phyloP scores from a whole-genome alignment of 768 basidiomycete species.

The Boletus sensibilis region DNA sequence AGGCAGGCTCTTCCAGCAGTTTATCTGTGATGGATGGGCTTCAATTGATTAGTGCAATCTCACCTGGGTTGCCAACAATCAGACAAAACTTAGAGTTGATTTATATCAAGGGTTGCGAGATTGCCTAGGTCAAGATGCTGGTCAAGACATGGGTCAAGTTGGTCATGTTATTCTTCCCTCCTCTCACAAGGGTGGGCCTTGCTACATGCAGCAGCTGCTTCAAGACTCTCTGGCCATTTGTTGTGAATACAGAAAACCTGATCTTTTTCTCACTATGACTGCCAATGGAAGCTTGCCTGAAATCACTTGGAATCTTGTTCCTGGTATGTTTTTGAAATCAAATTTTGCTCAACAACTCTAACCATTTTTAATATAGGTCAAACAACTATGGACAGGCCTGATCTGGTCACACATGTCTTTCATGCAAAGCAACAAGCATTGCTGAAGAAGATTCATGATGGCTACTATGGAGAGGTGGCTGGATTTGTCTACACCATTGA shows the following conservation, averaged over 20 bases:
- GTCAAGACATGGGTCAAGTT: neutral
- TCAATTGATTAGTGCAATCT: no score
- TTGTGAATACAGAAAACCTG: conserved; percentile 34
- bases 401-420: conserved; percentile 48
- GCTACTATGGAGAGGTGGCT: conserved; percentile 41
- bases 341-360: no score
- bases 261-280: conserved; percentile 55
- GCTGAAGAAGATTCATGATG: conserved; percentile 36
- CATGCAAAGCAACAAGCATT: conserved; percentile 39
- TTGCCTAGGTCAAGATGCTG: neutral
- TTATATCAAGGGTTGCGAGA: no score
- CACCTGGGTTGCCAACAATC: no score
- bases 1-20: no score
- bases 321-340: no score
- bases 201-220: conserved; percentile 42
- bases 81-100: no score
- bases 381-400: conserved; percentile 42
- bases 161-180: conserved; percentile 29
- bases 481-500: conserved; percentile 53
- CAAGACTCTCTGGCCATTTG: conserved; percentile 50
- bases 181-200: conserved; percentile 39
- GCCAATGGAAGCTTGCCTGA: conserved; percentile 52
- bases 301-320: conserved; percentile 36
- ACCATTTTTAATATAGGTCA: conserved; percentile 26
- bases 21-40: no score